These are phyloP conservation scores for Raffaelea albimanens DNA, from an alignment of 2,329 filamentous ascomycete genomes.

Conservation along the genomic window DNA sequence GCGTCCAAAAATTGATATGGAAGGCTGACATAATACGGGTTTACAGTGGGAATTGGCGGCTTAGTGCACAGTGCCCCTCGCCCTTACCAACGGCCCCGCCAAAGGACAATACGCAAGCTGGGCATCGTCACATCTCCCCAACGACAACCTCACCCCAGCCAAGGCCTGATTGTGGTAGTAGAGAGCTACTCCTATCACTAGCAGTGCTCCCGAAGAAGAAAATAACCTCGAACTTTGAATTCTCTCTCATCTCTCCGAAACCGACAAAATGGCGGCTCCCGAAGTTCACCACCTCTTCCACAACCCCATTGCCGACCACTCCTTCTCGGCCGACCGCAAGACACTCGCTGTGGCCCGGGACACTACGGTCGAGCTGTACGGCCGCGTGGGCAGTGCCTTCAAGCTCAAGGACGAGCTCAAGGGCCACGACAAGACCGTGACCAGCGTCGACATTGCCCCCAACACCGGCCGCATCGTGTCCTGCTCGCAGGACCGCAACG, in stretches of 20 bases:
- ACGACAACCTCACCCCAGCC: neutral
- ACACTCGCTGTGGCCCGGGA: constrained; percentile 88
- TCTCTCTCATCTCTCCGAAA: no score
- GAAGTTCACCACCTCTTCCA: constrained; percentile 97
- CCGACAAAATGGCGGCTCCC: constrained; percentile 61
- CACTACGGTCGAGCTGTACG: constrained; percentile 82
- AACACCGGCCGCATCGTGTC: constrained; percentile 89
- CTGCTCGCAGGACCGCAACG: constrained; percentile 96
- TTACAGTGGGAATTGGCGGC: no score
- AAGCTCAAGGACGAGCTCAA: constrained; percentile 85
- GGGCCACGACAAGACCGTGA: constrained; percentile 95
- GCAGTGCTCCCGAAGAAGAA: neutral
- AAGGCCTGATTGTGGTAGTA: constrained; percentile 59
- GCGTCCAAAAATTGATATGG: no score
- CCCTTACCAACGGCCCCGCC: no score
- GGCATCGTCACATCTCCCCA: neutral
- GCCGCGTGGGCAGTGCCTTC: constrained; percentile 62
- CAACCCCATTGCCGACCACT: constrained; percentile 92
- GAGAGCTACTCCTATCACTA: constrained; percentile 91
- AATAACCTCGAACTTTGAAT: neutral
- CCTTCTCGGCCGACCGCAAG: constrained; percentile 85
- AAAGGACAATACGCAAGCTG: neutral
- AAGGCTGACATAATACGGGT: no score
- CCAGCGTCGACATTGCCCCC: constrained; percentile 90
- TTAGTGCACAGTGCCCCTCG: no score